Evolutionary conservation across 352 stramenopile genomes (phyloP).

Genomic region (Bremia lactucae): DNA sequence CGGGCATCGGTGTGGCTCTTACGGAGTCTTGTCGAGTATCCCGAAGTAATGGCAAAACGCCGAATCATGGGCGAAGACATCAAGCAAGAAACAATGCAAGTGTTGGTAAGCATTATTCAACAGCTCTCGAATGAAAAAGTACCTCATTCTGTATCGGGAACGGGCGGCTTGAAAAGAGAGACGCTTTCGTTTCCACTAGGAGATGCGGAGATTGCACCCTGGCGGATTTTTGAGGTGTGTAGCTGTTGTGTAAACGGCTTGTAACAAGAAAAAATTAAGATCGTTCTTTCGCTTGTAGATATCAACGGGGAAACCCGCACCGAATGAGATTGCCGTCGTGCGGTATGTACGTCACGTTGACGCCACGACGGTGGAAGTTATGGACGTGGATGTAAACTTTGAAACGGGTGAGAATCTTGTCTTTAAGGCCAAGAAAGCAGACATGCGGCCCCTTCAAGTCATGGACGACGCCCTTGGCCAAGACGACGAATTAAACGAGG

Average conservation of each 20-base stretch:
- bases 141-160: conserved; percentile 41
- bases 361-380: conserved; percentile 65
- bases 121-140: conserved; percentile 76
- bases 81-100: conserved; percentile 64
- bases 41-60: conserved; percentile 52
- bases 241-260: conserved; percentile 3
- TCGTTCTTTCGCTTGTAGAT: conserved; percentile 28
- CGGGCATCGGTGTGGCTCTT: conserved; percentile 75
- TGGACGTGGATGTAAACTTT: conserved; percentile 84
- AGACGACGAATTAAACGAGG: conserved; percentile 63
- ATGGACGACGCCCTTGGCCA: conserved; percentile 73
- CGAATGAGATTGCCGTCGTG: conserved; percentile 81
- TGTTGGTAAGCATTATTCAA: conserved; percentile 61
- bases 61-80: conserved; percentile 32
- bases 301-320: conserved; percentile 60
- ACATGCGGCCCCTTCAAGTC: conserved; percentile 62
- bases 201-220: conserved; percentile 53
- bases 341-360: conserved; percentile 69
- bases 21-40: conserved; percentile 77
- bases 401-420: conserved; percentile 79
- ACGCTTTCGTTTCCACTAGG: too few species aligned
- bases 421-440: conserved; percentile 50
- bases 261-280: conserved; percentile 4
- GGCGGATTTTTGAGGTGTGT: conserved; percentile 73
- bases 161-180: conserved; percentile 31